These are phyloP conservation scores for Darksidea phi DNA, from an alignment of 495 filamentous ascomycete species.

Conservation along the genomic window DNA sequence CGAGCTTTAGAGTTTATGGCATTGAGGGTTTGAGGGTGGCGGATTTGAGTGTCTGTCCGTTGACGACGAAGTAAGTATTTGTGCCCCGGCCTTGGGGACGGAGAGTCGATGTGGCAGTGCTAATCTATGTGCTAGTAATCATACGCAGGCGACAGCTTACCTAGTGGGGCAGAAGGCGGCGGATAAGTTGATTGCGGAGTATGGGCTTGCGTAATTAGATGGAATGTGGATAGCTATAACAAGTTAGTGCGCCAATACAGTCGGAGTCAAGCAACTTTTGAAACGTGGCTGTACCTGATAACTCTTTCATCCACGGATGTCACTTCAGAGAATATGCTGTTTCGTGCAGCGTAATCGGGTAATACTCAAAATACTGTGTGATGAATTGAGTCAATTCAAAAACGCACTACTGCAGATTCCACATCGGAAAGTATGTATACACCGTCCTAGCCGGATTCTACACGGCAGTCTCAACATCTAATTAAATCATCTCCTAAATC, in stretches of 20 bases:
- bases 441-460: no score
- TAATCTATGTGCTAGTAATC: slow-evolving; percentile 36
- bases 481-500: no score
- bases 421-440: no score
- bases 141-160: slow-evolving; percentile 45
- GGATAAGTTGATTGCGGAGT: slow-evolving; percentile 49
- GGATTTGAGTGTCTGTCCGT: slow-evolving; percentile 30
- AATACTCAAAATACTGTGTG: neutral
- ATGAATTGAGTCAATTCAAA: neutral
- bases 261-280: no score
- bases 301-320: no score
- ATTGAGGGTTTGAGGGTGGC: slow-evolving; percentile 33
- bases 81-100: neutral
- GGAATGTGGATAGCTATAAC: no score
- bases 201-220: slow-evolving; percentile 35
- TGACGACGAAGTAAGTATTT: slow-evolving; percentile 28
- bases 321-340: no score
- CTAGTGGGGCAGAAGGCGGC: slow-evolving; percentile 45
- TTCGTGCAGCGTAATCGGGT: no score
- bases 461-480: no score
- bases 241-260: neutral
- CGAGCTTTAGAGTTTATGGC: slow-evolving; percentile 26
- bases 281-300: no score
- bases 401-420: neutral
- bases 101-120: slow-evolving; percentile 7